phyloP scores from a whole-genome alignment of 108 stramenopile species.

The Nitzschia inconspicua region DNA sequence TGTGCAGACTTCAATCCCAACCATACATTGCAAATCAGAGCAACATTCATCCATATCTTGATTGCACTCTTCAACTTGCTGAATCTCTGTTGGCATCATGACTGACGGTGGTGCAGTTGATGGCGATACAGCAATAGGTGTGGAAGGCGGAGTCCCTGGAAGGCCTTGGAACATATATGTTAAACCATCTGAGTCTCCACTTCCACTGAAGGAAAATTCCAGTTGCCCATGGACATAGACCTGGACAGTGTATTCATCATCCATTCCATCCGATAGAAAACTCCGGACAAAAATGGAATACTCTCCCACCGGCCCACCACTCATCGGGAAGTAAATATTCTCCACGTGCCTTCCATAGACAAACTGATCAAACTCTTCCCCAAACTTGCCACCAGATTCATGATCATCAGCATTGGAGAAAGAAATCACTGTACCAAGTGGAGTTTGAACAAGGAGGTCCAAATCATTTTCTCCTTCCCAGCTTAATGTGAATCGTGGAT shows the following conservation, averaged over 20 bases:
- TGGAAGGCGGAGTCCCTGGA: not conserved
- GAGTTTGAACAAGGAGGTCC: slow-evolving; percentile 20
- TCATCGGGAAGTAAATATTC: slow-evolving; percentile 24
- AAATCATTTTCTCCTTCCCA: slow-evolving; percentile 30
- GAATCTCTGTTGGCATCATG: too few species aligned
- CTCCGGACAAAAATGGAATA: slow-evolving; percentile 22
- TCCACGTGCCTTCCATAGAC: slow-evolving; percentile 26
- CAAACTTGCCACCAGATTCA: slow-evolving; percentile 45
- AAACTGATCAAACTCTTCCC: slow-evolving; percentile 38
- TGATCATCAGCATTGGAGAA: slow-evolving; percentile 28
- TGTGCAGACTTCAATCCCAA: slow-evolving; percentile 8
- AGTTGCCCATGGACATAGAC: slow-evolving; percentile 18
- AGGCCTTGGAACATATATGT: slow-evolving; percentile 5
- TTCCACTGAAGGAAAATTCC: slow-evolving; percentile 4
- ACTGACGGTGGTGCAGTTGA: too few species aligned
- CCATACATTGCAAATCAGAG: slow-evolving; percentile 12
- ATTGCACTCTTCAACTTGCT: too few species aligned
- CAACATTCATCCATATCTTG: slow-evolving; percentile 8
- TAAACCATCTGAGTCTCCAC: slow-evolving; percentile 12
- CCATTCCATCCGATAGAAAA: slow-evolving; percentile 8
- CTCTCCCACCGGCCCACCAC: slow-evolving; percentile 1
- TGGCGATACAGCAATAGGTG: too few species aligned
- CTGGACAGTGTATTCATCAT: slow-evolving; percentile 23
- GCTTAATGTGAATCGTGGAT: slow-evolving; percentile 21
- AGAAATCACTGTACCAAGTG: slow-evolving; percentile 17